Conservation (phyloP, 2,329 filamentous ascomycete species). For the Colletotrichum sp. region DNA sequence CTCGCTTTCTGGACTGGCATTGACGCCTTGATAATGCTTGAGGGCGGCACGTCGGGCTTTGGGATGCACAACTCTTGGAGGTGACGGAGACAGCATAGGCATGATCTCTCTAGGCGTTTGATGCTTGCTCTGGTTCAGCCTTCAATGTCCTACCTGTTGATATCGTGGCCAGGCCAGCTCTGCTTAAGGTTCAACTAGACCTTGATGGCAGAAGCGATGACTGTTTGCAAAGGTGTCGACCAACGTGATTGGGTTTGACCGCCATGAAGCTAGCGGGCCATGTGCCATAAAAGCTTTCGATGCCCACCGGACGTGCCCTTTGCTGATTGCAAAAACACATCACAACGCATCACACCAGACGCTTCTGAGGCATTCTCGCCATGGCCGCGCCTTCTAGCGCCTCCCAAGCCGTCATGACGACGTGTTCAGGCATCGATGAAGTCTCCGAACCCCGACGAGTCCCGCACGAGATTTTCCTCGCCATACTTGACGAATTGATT, state of each 20-base stretch:
- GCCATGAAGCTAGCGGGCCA: not conserved
- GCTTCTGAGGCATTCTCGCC: not conserved
- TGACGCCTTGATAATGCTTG: not conserved
- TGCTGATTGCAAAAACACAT: not conserved
- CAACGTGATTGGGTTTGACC: rapidly evolving
- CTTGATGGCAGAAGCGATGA: not conserved
- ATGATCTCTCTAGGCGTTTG: not conserved
- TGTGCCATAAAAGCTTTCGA: not conserved
- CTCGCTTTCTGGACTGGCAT: not conserved
- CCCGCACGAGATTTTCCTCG: not conserved
- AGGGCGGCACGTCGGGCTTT: not conserved
- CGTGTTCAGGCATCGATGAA: not conserved
- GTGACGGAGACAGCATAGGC: not conserved
- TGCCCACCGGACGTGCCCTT: not conserved
- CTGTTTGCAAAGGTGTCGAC: not conserved
- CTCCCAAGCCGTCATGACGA: not conserved
- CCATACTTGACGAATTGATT: not conserved
- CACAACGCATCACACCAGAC: not conserved
- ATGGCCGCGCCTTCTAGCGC: not conserved
- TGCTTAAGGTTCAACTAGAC: not conserved
- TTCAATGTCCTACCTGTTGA: not conserved
- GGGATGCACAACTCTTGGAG: not conserved
- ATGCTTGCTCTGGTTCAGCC: not conserved
- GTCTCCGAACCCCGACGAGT: not conserved
- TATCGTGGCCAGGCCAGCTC: not conserved